Percentiles rank a stretch among this genome's conserved stretches.
These are phyloP conservation scores for Hypoxylon lienhwacheense DNA, from an alignment of 495 filamentous ascomycete genomes.

Conservation along the genomic window DNA sequence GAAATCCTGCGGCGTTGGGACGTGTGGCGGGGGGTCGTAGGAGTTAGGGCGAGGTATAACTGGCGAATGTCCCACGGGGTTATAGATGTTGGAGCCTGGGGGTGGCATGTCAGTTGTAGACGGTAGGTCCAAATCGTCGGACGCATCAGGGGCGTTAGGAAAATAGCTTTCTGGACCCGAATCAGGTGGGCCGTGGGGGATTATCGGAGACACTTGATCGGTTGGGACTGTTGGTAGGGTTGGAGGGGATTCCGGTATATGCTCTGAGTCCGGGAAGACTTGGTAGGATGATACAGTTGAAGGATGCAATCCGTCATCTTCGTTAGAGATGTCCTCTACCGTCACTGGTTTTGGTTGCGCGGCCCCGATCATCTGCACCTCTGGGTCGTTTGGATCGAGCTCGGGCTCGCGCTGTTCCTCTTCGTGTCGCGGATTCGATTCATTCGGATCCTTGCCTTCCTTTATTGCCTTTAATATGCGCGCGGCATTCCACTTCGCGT, in stretches of 20 bases:
- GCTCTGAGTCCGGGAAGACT: constrained; percentile 41
- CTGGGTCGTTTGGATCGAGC: constrained; percentile 62
- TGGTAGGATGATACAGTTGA: constrained; percentile 43
- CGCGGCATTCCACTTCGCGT: constrained; percentile 91
- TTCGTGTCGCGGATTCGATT: constrained; percentile 69
- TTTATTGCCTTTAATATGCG: constrained; percentile 89
- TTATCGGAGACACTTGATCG: constrained; percentile 45
- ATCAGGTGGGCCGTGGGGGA: constrained; percentile 35
- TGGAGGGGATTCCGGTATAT: constrained; percentile 46
- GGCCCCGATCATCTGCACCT: constrained; percentile 57
- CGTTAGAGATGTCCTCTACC: constrained; percentile 59
- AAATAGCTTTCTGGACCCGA: constrained; percentile 38
- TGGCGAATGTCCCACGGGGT: constrained; percentile 22
- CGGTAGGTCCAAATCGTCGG: constrained; percentile 34
- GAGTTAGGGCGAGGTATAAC: constrained; percentile 26
- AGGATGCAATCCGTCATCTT: constrained; percentile 40
- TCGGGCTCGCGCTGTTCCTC: constrained; percentile 41
- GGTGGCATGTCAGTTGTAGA: constrained; percentile 35
- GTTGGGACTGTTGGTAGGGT: constrained; percentile 36
- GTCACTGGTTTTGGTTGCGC: constrained; percentile 56
- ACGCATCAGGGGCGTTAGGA: constrained; percentile 14
- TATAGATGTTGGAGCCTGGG: constrained; percentile 13
- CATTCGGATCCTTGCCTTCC: constrained; percentile 90
- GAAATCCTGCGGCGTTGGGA: constrained; percentile 32
- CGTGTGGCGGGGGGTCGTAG: constrained; percentile 31